These are phyloP conservation scores for Cotoneaster glaucophyllus DNA, from an alignment of 306 rosid genomes.

Conservation along the genomic window DNA sequence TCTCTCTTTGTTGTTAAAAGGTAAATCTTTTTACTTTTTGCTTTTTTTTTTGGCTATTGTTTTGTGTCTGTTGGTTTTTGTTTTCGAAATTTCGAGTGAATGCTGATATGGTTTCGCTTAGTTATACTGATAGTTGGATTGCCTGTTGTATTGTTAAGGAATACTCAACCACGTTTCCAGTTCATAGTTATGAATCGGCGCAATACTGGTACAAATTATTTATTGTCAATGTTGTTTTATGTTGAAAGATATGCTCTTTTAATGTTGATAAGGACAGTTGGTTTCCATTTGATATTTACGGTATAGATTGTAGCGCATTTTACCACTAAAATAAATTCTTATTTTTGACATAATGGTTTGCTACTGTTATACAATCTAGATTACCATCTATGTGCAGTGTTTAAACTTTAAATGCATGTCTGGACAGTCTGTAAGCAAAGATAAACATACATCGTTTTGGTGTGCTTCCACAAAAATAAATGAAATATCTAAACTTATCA, in stretches of 20 bases:
- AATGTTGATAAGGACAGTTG: background rate
- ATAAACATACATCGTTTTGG: background rate
- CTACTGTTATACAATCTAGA: background rate
- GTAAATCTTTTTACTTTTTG: conserved; percentile 14
- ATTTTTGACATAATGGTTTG: background rate
- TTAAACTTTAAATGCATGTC: background rate
- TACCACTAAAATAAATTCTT: background rate
- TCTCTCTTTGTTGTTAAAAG: conserved; percentile 96
- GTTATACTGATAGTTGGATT: background rate
- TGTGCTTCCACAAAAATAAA: background rate
- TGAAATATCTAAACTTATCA: background rate
- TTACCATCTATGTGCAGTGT: background rate
- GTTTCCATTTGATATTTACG: background rate
- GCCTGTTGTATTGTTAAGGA: conserved; percentile 36
- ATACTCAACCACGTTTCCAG: conserved; percentile 80
- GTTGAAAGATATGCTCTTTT: background rate
- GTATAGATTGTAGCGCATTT: background rate
- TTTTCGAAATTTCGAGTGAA: background rate
- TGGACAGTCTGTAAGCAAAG: background rate
- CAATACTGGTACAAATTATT: conserved; percentile 56
- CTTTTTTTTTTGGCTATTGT: background rate
- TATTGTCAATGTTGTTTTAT: background rate
- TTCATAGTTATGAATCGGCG: conserved; percentile 95
- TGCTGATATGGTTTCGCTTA: background rate
- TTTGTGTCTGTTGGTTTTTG: background rate